Evolutionary conservation across 2,329 filamentous ascomycete genomes (phyloP), one percentile per base, ranked within the genome.

Genomic region (Lithohypha guttulata): DNA sequence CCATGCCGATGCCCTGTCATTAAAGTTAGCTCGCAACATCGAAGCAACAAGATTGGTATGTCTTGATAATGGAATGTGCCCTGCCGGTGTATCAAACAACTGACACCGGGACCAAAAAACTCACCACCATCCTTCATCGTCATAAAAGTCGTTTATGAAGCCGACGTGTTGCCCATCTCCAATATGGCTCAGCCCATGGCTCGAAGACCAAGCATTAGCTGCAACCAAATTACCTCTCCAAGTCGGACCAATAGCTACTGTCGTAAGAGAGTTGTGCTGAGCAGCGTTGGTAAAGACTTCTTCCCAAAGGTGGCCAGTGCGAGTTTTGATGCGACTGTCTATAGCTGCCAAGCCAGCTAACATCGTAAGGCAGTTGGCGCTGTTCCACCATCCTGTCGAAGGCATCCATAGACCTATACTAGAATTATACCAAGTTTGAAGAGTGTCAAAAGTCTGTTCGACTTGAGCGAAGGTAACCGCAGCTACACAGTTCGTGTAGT

Each of bases 301-400:
- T 8, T 44, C 51, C 2, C 60, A 64, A 8, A 39, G 18, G 25
- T 39, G 11, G 17, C 15, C 10, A n/a, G 19, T 23, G 13, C 17
- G 27, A 15, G 31, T 11, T 31, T 31, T 39, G 36, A 37, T 37
- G 0, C 58, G 52, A 1, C 51, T 51, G 40, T 63, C 59, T 19
- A 59, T 33, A 1, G 56, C 55, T 6, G 63, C 62, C 17, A 73
- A 57, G 41, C 83, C 74, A 36, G 68, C 71, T 13, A 84, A 57
- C 2, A 68, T 69, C 0, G 77, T 81, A 43, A 84, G 61, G 42
- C 69, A 68, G 53, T 83, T 84, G 30, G 73, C 81, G 38, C 71
- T 70, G 53, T 84, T 82, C 81, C 81, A 85, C 81, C 81, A 85
- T n/a, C 70, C 69, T 6, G 70, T 68, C 0, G 70, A 69, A 39